Base-by-base conservation (phyloP, 371 early-diverging fungal species). In the Circinella minor region DNA sequence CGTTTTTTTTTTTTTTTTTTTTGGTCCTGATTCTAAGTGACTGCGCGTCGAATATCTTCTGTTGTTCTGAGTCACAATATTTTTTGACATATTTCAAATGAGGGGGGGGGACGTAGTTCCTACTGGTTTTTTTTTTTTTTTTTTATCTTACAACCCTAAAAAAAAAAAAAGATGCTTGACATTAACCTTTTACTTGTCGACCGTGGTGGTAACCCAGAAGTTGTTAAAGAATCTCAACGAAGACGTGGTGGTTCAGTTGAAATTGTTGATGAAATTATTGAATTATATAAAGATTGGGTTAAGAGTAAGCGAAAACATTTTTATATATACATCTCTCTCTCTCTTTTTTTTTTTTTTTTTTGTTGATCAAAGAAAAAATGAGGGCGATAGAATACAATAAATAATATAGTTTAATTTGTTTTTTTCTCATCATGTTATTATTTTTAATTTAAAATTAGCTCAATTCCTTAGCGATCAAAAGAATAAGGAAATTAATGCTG, bases 121-220 rank as follows among this genome's bases (percentile, higher is more conserved):
- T 43, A 9, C 1, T 43, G 2, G 43, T 0, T 43, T 43, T 43
- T 43, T 43, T 43, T 39, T 39, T 39, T 39, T 43, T 43, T 43
- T 43, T 43, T 43, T 43, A 43, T 43, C 43, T 9, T 43, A 43
- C 11, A 43, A 9, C 43, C 6, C 43, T 43, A 43, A 43, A 9
- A 27, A 27, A 27, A 27, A 27, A 27, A 27, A 27, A 27, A 27
- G 27, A 93, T 93, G 93, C 82, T 94, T 70, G 98, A 98, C 80
- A 95, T 97, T 81, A 96, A 94, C 77, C 86, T 96, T 71, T 91
- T 99, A 70, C 86, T 95, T 63, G 89, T 86, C 66, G 96, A 95
- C 61, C 95, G 95, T 83, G 99, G 99, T 74, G 98, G 98, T 66
- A 94, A 98, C 73, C 98, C 98, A 20, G 97, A 98, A 59, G 77